These are phyloP conservation scores for Trichoderma erinaceum DNA, from an alignment of 495 filamentous ascomycete genomes.

Conservation along the genomic window DNA sequence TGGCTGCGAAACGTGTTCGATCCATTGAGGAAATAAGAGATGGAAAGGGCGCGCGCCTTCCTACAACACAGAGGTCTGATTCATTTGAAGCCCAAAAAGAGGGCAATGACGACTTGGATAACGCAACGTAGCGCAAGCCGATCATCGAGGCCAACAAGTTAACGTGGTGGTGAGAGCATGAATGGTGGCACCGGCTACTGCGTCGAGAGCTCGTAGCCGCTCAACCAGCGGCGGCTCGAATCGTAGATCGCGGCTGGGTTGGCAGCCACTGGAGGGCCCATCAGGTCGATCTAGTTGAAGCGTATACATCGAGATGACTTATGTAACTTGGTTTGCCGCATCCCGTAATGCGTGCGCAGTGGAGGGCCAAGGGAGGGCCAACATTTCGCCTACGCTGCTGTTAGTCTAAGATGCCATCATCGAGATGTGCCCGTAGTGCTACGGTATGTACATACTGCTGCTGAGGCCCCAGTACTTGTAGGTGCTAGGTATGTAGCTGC, in stretches of 20 bases:
- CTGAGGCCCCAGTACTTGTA: too few relatives aligned
- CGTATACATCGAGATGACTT: not conserved
- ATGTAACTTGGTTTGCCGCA: not conserved
- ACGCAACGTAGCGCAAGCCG: too few relatives aligned
- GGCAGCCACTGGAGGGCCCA: not conserved
- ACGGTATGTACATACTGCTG: too few relatives aligned
- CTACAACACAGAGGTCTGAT: too few relatives aligned
- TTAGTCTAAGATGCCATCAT: too few relatives aligned
- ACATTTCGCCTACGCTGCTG: too few relatives aligned
- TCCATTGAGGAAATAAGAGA: not conserved
- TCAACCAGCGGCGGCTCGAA: not conserved
- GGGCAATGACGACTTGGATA: too few relatives aligned
- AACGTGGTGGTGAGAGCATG: too few relatives aligned
- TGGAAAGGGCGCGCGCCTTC: not conserved
- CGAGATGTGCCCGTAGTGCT: not conserved
- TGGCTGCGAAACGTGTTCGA: not conserved
- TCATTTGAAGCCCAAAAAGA: too few relatives aligned
- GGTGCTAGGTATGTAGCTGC: too few relatives aligned
- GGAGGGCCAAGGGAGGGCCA: not conserved
- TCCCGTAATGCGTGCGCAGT: not conserved
- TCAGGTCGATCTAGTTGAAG: not conserved
- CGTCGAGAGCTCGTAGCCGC: not conserved
- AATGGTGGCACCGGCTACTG: not conserved
- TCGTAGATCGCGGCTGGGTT: conserved; percentile 3
- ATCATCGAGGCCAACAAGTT: too few relatives aligned